phyloP scores from a whole-genome alignment of 176 grass and related monocot genomes.

The Zoysia japonica region DNA sequence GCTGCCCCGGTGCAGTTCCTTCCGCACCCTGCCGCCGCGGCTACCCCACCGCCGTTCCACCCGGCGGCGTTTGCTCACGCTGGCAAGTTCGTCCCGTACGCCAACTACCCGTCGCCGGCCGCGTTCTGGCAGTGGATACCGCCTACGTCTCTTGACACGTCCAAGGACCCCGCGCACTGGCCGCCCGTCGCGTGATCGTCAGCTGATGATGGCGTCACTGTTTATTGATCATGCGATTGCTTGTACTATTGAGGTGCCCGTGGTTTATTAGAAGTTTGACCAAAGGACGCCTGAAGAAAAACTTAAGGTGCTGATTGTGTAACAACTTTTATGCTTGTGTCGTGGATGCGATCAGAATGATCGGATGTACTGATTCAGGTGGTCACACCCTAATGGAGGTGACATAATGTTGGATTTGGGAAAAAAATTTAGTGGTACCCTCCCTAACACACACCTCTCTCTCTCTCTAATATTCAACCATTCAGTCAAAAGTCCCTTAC shows the following conservation, averaged over 20 bases:
- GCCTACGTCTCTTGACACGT: constrained; percentile 82
- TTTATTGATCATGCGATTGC: neutral
- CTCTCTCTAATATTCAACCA: no score
- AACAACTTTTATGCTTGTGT: constrained; percentile 33
- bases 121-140: constrained; percentile 96
- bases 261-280: constrained; percentile 40
- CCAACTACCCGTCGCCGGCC: constrained; percentile 64
- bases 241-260: constrained; percentile 14
- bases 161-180: constrained; percentile 82
- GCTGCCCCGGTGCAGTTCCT: constrained; percentile 56
- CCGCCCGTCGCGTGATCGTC: constrained; percentile 81
- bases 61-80: constrained; percentile 44
- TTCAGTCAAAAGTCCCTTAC: no score
- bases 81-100: constrained; percentile 59
- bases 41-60: constrained; percentile 42
- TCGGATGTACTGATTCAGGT: constrained; percentile 9
- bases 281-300: constrained; percentile 20
- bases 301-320: constrained; percentile 43
- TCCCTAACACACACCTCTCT: no score
- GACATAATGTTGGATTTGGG: neutral
- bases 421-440: no score
- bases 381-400: constrained; percentile 23
- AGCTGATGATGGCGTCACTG: neutral
- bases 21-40: constrained; percentile 45
- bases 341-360: constrained; percentile 32